Evolutionary conservation across 495 filamentous ascomycete species (phyloP), one percentile per base, ranked within the genome.

Genomic region (Tricharina praecox): DNA sequence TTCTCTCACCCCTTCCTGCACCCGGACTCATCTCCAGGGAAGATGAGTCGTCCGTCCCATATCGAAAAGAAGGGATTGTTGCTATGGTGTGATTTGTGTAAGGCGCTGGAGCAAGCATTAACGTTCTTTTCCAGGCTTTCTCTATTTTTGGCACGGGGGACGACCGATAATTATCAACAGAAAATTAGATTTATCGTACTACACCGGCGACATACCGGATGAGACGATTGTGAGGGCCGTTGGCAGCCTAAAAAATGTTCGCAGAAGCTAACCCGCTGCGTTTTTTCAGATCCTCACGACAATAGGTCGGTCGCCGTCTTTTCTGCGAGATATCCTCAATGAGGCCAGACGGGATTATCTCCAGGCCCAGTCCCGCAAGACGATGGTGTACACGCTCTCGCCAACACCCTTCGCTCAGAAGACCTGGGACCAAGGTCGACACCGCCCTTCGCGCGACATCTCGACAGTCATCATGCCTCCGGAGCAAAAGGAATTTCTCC

Each of bases 401-500:
- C 56, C 56, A 2, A 58, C 51, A 8, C 55, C 55, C 18, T 59
- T 59, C 25, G 55, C 56, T 9, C 56, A 59, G 33, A 59, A 59
- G 28, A 54, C 42, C 28, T 61, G 58, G 58, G 58, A 61, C 38
- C 51, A 57, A 34, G 58, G 58, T 23, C 50, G 58, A 13, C 53
- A 57, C 18, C 59, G 76, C 16, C 66, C 75, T 0, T 74, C 74
- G 1, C 63, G 79, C 21, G 74, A 79, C 3, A 68, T 82, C 52
- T 70, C 71, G 3, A 82, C 79, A 4, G 79, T 83, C 0, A 71
- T 79, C n/a, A 61, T 83, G 30, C 78, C 81, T 37, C 59, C 63
- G 13, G 59, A 70, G 35, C 76, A 82, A 53, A 96, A 95, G 66
- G 60, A 77, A 25, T 71, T 67, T 0, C 71, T 95, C 16, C 67